phyloP scores from a whole-genome alignment of 2,329 filamentous ascomycete species.

The Sordariomycetes sp. region DNA sequence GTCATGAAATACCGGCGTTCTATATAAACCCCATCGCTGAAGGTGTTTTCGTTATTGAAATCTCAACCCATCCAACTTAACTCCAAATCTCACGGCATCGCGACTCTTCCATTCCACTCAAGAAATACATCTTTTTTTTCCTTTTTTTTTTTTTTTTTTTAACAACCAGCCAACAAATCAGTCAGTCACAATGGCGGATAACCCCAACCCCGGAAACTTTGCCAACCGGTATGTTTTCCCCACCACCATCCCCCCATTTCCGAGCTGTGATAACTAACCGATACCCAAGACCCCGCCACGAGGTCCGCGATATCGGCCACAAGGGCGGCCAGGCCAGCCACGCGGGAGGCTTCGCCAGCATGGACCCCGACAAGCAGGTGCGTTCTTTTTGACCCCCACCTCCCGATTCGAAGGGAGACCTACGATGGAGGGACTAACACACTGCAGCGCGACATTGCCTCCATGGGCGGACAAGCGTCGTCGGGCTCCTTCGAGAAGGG shows the following conservation, averaged over 20 bases:
- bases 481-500: slow-evolving; percentile 39
- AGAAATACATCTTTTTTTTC: no score
- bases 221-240: neutral
- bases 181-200: neutral
- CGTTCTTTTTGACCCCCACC: no score
- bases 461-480: slow-evolving; percentile 37
- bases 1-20: no score
- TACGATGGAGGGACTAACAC: neutral
- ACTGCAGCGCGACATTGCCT: slow-evolving; percentile 37
- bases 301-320: slow-evolving; percentile 16
- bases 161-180: no score
- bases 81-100: no score
- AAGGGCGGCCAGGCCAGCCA: slow-evolving; percentile 26
- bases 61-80: no score
- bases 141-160: no score
- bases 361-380: slow-evolving; percentile 26
- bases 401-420: no score
- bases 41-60: no score
- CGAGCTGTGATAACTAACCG: neutral
- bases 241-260: neutral
- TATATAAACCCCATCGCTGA: no score
- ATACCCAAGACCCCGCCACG: neutral
- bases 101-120: no score
- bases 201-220: slow-evolving; percentile 3
- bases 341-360: slow-evolving; percentile 22